These are phyloP conservation scores for Trichoderma asperelloides DNA, from an alignment of 495 filamentous ascomycete genomes.

Conservation along the genomic window DNA sequence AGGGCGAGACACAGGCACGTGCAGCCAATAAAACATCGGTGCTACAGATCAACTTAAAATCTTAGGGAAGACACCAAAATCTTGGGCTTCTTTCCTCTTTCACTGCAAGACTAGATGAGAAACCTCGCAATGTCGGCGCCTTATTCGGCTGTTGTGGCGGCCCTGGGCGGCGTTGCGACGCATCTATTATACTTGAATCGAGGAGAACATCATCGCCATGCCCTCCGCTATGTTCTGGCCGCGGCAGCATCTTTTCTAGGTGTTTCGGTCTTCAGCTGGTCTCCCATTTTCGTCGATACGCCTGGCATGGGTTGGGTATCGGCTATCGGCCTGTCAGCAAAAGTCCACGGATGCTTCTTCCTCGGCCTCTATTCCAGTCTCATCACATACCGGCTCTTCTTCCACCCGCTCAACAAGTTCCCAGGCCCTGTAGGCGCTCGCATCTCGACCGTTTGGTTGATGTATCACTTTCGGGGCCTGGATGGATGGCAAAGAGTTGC, in stretches of 20 bases:
- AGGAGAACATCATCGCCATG: not conserved
- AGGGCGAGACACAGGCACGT: too few species aligned
- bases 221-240: not conserved
- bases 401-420: not conserved
- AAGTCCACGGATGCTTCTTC: not conserved
- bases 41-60: too few species aligned
- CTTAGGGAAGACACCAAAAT: too few species aligned
- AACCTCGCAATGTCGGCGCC: not conserved
- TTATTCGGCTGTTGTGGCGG: not conserved
- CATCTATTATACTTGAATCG: not conserved
- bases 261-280: not conserved
- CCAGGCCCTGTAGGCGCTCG: not conserved
- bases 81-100: too few species aligned
- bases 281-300: not conserved
- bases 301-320: not conserved
- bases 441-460: not conserved
- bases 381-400: not conserved
- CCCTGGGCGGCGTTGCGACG: not conserved
- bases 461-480: not conserved
- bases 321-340: not conserved
- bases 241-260: not conserved
- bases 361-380: not conserved
- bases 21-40: too few species aligned
- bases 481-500: not conserved
- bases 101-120: not conserved